Conservation (phyloP, 2,329 filamentous ascomycete species). For the Hypoxylon sp. region DNA sequence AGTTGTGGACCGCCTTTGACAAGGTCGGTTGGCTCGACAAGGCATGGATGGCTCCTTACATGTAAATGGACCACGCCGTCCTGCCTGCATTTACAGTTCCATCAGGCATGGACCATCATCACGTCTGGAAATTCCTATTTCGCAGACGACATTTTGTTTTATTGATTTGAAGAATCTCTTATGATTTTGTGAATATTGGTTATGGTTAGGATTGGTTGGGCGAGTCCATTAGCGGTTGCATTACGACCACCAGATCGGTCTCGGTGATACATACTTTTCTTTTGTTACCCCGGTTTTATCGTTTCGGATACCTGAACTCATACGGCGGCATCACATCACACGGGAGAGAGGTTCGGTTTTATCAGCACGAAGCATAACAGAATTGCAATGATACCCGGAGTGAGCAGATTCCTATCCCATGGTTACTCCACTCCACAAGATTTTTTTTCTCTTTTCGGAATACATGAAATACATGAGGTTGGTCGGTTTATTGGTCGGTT, state of each 20-base stretch:
- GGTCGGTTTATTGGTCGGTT: conserved; percentile 35
- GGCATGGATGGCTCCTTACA: conserved; percentile 59
- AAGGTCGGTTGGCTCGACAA: conserved; percentile 85
- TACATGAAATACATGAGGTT: conserved; percentile 31
- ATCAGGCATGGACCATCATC: conserved; percentile 46
- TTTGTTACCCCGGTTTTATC: conserved; percentile 33
- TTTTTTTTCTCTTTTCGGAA: conserved; percentile 33
- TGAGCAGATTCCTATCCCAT: conserved; percentile 47
- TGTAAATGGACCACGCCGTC: conserved; percentile 46
- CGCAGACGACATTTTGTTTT: conserved; percentile 6
- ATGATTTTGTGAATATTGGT: conserved; percentile 31
- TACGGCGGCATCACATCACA: conserved; percentile 42
- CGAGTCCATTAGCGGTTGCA: conserved; percentile 24
- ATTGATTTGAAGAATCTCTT: conserved; percentile 12
- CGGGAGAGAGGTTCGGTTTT: conserved; percentile 40
- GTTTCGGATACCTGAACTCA: conserved; percentile 25
- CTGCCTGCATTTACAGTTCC: conserved; percentile 23
- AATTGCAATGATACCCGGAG: conserved; percentile 57
- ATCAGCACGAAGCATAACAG: conserved; percentile 53
- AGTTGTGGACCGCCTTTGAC: conserved; percentile 91
- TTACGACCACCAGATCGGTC: conserved; percentile 37
- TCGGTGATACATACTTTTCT: conserved; percentile 36
- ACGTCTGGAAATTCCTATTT: neutral
- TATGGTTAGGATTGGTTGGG: conserved; percentile 20
- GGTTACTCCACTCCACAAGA: conserved; percentile 54